These are phyloP conservation scores for Plasmopara muralis DNA, from an alignment of 352 stramenopile genomes.

Conservation along the genomic window DNA sequence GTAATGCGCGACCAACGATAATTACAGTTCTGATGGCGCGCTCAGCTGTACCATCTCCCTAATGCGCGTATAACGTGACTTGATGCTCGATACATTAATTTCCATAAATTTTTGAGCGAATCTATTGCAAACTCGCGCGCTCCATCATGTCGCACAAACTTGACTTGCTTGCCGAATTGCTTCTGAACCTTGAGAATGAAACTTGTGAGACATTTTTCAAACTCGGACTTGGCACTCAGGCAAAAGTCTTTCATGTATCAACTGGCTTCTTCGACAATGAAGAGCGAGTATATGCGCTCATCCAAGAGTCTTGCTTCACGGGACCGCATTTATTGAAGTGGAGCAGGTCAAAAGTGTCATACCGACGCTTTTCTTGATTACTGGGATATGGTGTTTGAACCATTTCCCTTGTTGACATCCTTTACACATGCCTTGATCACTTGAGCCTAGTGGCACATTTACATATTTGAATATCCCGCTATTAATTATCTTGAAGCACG, in stretches of 20 bases:
- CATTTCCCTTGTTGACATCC: constrained; percentile 1
- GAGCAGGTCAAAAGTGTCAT: neutral
- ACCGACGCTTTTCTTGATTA: neutral
- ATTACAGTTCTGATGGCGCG: neutral
- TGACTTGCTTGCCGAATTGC: neutral
- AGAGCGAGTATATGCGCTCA: neutral
- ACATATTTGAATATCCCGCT: neutral
- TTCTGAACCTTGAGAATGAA: neutral
- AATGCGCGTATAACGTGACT: neutral
- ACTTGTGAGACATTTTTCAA: neutral
- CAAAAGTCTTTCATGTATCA: too few relatives aligned
- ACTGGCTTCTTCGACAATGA: neutral
- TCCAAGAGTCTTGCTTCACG: neutral
- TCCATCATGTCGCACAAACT: neutral
- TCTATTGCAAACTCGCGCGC: neutral
- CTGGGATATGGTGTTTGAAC: neutral
- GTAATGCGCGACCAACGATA: neutral
- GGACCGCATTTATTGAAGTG: neutral
- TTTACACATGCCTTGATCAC: neutral
- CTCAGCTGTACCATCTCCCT: neutral
- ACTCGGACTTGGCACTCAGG: neutral
- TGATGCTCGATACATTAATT: neutral
- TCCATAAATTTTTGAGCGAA: neutral
- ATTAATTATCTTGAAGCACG: neutral
- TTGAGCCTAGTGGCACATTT: neutral